A percentile compares a stretch with the other conserved stretches of the same genome.
Conservation (phyloP, 306 rosid species). For the Luffa aegyptiaca region DNA sequence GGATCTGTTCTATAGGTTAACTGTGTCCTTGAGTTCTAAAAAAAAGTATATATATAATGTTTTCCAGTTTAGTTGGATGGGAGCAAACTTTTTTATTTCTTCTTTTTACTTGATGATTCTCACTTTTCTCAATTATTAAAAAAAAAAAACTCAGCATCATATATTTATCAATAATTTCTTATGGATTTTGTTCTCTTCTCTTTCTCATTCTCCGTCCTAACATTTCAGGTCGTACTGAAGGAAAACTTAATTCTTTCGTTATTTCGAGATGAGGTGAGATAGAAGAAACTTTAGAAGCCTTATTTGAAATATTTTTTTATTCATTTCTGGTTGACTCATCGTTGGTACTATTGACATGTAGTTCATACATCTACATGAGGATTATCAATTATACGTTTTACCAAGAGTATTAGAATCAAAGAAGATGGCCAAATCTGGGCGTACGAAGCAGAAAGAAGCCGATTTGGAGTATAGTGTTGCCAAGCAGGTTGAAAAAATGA, state of each 20-base stretch:
- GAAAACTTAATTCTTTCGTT: slow-evolving; percentile 80
- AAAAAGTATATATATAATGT: not conserved
- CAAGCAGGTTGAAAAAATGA: slow-evolving; percentile 99
- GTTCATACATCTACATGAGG: slow-evolving; percentile 86
- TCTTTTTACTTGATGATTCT: not conserved
- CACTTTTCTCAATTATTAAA: not conserved
- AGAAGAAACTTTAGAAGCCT: not conserved
- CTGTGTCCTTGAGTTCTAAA: no score
- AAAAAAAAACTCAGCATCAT: not conserved
- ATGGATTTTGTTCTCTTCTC: slow-evolving; percentile 11
- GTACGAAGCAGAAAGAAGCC: slow-evolving; percentile 92
- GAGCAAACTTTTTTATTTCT: not conserved
- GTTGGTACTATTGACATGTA: slow-evolving; percentile 22
- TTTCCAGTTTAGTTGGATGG: not conserved
- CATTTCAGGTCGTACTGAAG: slow-evolving; percentile 81
- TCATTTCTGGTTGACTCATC: not conserved
- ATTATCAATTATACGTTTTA: slow-evolving; percentile 78
- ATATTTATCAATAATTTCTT: not conserved
- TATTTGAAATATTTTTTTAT: slow-evolving; percentile 17
- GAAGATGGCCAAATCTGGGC: slow-evolving; percentile 98
- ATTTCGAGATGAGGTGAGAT: slow-evolving; percentile 87
- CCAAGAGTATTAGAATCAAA: slow-evolving; percentile 93
- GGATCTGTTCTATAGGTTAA: no score
- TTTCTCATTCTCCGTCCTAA: not conserved
- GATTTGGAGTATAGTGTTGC: slow-evolving; percentile 96